Evolutionary conservation across 768 basidiomycete species (phyloP).

Genomic region (Termitomyces sp.): DNA sequence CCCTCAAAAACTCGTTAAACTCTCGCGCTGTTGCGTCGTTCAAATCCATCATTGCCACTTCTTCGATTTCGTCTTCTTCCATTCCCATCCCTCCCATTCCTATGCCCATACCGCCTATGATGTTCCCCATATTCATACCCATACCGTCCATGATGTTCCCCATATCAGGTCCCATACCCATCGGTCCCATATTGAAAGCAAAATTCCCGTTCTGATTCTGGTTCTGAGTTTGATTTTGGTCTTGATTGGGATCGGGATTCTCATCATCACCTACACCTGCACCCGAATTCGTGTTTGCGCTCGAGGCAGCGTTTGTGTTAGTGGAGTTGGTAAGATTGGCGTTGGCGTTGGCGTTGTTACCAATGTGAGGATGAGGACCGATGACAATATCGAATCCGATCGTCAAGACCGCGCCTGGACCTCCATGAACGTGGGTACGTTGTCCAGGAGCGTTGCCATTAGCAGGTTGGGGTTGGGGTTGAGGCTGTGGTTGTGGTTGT

Average conservation of each 20-base stretch:
- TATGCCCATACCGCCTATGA: not conserved
- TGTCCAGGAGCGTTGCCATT: not conserved
- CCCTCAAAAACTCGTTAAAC: not conserved
- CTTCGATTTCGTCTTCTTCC: not conserved
- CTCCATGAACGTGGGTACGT: not conserved
- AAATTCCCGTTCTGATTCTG: not conserved
- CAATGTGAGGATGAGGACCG: not conserved
- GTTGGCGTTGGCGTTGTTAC: not conserved
- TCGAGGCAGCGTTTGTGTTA: not conserved
- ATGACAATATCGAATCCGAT: constrained; percentile 7
- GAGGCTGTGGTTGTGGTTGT: not conserved
- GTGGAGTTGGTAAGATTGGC: not conserved
- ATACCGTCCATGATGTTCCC: not conserved
- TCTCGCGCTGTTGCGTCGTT: not conserved
- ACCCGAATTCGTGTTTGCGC: not conserved
- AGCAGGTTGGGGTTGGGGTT: not conserved
- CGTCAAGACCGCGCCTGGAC: not conserved
- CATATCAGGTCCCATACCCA: not conserved
- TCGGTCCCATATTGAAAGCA: not conserved
- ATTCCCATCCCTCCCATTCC: not conserved
- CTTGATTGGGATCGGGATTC: not conserved
- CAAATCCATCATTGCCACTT: constrained; percentile 2
- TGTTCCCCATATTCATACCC: not conserved
- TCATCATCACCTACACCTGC: not conserved
- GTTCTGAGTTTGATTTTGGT: not conserved